These are phyloP conservation scores for Stephania japonica DNA, from an alignment of 164 flowering plant genomes.

Conservation along the genomic window DNA sequence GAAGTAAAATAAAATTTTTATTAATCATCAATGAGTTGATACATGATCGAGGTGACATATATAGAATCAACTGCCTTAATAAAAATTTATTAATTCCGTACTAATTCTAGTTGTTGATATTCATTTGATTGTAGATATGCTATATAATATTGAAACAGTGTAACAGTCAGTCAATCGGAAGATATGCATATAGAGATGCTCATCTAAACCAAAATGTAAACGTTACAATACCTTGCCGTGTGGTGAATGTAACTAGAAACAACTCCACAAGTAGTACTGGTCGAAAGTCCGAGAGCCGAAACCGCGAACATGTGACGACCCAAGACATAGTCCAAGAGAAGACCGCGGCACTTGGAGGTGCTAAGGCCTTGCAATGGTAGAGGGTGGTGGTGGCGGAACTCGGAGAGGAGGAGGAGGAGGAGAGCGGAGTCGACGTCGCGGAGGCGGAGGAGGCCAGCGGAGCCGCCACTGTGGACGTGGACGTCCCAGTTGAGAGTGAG, in stretches of 20 bases:
- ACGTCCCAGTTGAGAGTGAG: slow-evolving; percentile 29
- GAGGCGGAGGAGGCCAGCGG: slow-evolving; percentile 18
- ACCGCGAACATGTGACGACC: slow-evolving; percentile 23
- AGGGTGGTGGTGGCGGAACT: slow-evolving; percentile 47
- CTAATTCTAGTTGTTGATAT: too few species aligned
- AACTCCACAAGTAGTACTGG: slow-evolving; percentile 17
- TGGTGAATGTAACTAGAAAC: slow-evolving; percentile 39
- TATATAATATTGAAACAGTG: too few species aligned
- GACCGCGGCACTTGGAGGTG: slow-evolving; percentile 35
- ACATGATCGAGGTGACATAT: too few species aligned
- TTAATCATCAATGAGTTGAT: too few species aligned
- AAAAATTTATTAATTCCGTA: too few species aligned
- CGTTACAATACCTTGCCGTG: slow-evolving; percentile 20
- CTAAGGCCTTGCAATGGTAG: slow-evolving; percentile 23
- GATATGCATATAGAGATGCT: too few species aligned
- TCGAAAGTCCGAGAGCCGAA: slow-evolving; percentile 29
- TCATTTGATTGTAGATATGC: too few species aligned
- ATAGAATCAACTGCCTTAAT: too few species aligned
- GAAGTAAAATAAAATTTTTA: too few species aligned
- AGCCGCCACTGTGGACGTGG: slow-evolving; percentile 12
- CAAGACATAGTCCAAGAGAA: slow-evolving; percentile 22
- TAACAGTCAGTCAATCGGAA: too few species aligned
- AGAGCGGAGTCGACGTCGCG: slow-evolving; percentile 62
- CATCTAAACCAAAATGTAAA: too few species aligned
- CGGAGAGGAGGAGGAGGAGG: slow-evolving; percentile 68